A percentile compares a stretch with the other conserved stretches of the same genome.
Evolutionary conservation across 2,329 filamentous ascomycete species (phyloP).

Genomic region (Penicillium sp.): DNA sequence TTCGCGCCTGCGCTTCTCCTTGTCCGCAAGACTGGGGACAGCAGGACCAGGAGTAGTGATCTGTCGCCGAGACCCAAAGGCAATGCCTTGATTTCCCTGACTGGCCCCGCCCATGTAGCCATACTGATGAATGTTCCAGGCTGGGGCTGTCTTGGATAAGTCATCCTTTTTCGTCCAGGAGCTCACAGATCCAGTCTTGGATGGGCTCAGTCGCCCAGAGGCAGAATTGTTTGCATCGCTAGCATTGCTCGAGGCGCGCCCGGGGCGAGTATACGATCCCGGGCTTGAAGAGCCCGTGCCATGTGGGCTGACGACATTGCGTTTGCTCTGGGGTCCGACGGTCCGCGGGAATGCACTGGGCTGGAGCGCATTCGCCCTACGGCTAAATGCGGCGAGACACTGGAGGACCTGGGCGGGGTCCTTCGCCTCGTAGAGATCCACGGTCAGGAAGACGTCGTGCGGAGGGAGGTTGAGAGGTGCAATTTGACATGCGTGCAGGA

Average conservation of each 20-base stretch:
- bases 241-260: slow-evolving; percentile 51
- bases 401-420: slow-evolving; percentile 94
- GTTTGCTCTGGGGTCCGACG: slow-evolving; percentile 66
- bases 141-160: slow-evolving; percentile 72
- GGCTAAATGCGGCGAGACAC: slow-evolving; percentile 85
- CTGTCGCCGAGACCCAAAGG: slow-evolving; percentile 84
- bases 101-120: slow-evolving; percentile 97
- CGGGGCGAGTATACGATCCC: slow-evolving; percentile 36
- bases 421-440: slow-evolving; percentile 92
- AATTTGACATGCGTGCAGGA: slow-evolving; percentile 78
- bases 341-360: slow-evolving; percentile 66
- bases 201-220: slow-evolving; percentile 53
- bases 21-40: slow-evolving; percentile 77
- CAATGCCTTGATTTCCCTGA: slow-evolving; percentile 88
- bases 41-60: slow-evolving; percentile 77
- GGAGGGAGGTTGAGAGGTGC: slow-evolving; percentile 80
- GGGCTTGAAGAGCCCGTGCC: slow-evolving; percentile 55
- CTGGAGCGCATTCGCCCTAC: slow-evolving; percentile 69
- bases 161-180: slow-evolving; percentile 87
- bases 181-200: slow-evolving; percentile 61
- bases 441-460: slow-evolving; percentile 93
- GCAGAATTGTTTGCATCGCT: slow-evolving; percentile 38
- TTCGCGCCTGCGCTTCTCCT: slow-evolving; percentile 62
- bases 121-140: slow-evolving; percentile 98
- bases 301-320: slow-evolving; percentile 59